phyloP scores from a whole-genome alignment of 176 grass and related monocot species.

The Eremochloa ophiuroides region DNA sequence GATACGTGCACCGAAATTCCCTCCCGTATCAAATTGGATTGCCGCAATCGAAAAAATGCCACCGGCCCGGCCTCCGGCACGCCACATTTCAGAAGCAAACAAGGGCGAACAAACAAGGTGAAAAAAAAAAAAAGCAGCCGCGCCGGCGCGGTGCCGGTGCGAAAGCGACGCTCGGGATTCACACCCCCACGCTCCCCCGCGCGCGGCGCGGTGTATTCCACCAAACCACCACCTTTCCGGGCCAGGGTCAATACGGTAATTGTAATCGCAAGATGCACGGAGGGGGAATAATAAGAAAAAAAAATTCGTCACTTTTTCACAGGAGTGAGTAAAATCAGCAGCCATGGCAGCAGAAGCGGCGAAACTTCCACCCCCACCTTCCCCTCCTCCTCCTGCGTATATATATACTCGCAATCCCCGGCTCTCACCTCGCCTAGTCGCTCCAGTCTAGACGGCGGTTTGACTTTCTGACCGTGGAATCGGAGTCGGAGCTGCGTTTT shows the following conservation, averaged over 20 bases:
- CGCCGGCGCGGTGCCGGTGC: too few species aligned
- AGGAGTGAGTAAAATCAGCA: neutral
- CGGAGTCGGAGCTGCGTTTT: neutral
- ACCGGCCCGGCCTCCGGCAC: too few species aligned
- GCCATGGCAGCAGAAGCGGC: constrained; percentile 39
- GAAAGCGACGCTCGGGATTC: constrained; percentile 13
- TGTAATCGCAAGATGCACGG: neutral
- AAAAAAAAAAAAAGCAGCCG: neutral
- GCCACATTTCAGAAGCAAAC: neutral
- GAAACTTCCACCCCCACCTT: constrained; percentile 30
- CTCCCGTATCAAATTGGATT: too few species aligned
- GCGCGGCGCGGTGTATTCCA: constrained; percentile 20
- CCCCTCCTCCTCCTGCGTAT: neutral
- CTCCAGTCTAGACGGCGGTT: constrained; percentile 28
- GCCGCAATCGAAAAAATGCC: too few species aligned
- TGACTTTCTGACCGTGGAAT: constrained; percentile 30
- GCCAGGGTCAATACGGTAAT: constrained; percentile 14
- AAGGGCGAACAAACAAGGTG: too few species aligned
- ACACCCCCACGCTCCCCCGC: neutral
- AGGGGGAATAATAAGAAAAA: too few species aligned
- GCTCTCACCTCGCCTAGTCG: neutral
- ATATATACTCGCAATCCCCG: constrained; percentile 18
- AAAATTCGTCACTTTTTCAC: neutral
- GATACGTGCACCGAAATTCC: too few species aligned
- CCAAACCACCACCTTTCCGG: neutral